Percentiles rank a stretch among this genome's conserved stretches.
Evolutionary conservation across 805 yeast genomes (phyloP).

Genomic region (Saccharomyces paradoxus): DNA sequence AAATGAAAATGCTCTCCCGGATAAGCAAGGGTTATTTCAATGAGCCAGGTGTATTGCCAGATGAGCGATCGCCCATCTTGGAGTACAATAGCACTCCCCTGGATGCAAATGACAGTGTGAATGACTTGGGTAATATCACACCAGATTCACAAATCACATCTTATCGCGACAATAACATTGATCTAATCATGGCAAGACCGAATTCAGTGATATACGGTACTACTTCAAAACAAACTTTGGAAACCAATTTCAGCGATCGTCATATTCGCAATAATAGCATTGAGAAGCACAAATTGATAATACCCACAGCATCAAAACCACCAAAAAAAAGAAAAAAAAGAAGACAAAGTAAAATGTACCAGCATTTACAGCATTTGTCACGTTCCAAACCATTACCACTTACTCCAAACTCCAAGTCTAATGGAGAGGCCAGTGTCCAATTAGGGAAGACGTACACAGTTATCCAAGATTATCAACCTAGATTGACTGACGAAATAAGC

Average conservation of each 20-base stretch:
- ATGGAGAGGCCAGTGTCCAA: neutral
- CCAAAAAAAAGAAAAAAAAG: constrained; percentile 4
- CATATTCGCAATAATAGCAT: neutral
- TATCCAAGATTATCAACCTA: constrained; percentile 22
- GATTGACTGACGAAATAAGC: constrained; percentile 32
- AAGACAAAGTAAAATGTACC: constrained; percentile 8
- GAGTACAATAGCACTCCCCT: neutral
- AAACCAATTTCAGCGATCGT: neutral
- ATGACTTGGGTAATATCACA: neutral
- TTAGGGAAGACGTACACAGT: constrained; percentile 16
- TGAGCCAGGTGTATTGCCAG: constrained; percentile 4
- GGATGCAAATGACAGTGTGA: neutral
- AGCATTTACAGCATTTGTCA: constrained; percentile 10
- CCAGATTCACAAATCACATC: neutral
- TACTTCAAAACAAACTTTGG: constrained; percentile 6
- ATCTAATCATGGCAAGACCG: neutral
- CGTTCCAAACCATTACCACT: constrained; percentile 19
- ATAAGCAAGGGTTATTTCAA: constrained; percentile 12
- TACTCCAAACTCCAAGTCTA: constrained; percentile 11
- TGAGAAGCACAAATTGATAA: constrained; percentile 1
- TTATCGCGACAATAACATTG: neutral
- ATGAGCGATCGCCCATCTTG: constrained; percentile 23
- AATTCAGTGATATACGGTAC: constrained; percentile 12
- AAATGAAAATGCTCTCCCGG: constrained; percentile 19
- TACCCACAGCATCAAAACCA: constrained; percentile 4